Percentiles rank a stretch among this genome's conserved stretches.
These are phyloP conservation scores for Proliferodiscus dingleyae DNA, from an alignment of 2,329 filamentous ascomycete species.

Conservation along the genomic window DNA sequence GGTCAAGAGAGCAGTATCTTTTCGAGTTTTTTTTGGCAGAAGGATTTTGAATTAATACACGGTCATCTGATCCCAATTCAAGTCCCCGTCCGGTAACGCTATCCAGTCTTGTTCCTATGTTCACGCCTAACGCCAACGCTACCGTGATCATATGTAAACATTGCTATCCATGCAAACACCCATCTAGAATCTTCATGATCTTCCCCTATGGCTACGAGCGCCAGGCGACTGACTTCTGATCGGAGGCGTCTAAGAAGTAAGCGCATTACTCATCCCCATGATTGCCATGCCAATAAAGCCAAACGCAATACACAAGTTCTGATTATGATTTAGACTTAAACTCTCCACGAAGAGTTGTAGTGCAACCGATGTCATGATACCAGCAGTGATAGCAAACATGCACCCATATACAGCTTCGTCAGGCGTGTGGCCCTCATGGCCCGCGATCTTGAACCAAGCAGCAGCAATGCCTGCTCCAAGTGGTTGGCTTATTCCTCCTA, in stretches of 20 bases:
- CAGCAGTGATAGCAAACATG: slow-evolving; percentile 84
- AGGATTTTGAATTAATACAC: no score
- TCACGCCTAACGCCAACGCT: slow-evolving; percentile 4
- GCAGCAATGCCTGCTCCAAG: slow-evolving; percentile 79
- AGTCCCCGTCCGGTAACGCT: no score
- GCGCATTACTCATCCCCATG: slow-evolving; percentile 76
- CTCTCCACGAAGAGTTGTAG: slow-evolving; percentile 86
- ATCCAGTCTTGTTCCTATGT: no score
- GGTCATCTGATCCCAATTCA: background rate
- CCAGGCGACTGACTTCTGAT: no score
- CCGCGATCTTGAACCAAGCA: slow-evolving; percentile 75
- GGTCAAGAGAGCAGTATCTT: no score
- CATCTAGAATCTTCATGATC: background rate
- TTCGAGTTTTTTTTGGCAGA: no score
- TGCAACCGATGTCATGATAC: slow-evolving; percentile 93
- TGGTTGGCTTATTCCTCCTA: slow-evolving; percentile 85
- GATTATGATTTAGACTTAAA: slow-evolving; percentile 74
- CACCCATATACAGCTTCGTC: slow-evolving; percentile 63
- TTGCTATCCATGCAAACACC: slow-evolving; percentile 3
- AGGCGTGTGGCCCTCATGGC: slow-evolving; percentile 43
- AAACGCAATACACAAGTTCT: slow-evolving; percentile 71
- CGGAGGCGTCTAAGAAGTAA: no score
- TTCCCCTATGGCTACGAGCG: no score
- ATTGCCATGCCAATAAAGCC: slow-evolving; percentile 84
- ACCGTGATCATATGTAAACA: background rate